Conservation (phyloP, 768 basidiomycete genomes). For the Leccinum rimulosum region DNA sequence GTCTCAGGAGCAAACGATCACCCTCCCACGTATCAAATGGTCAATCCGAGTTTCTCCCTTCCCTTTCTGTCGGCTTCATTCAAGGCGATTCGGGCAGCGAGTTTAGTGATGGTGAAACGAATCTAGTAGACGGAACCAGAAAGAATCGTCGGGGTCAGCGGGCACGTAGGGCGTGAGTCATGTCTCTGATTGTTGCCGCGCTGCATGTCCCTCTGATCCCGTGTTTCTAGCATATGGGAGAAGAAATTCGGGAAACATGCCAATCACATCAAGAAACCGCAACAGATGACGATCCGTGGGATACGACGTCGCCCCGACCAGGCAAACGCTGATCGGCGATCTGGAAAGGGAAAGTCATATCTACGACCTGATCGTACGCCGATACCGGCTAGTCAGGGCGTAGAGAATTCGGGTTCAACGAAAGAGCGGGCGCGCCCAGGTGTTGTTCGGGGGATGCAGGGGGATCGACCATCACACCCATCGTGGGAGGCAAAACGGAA, state of each 20-base stretch:
- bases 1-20: constrained; percentile 15
- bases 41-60: constrained; percentile 78
- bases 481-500: constrained; percentile 95
- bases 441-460: constrained; percentile 6
- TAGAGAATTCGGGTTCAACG: not conserved
- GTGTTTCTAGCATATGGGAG: constrained; percentile 82
- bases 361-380: not conserved
- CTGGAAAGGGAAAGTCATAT: constrained; percentile 11
- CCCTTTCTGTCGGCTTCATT: constrained; percentile 81
- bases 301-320: constrained; percentile 13
- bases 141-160: constrained; percentile 93
- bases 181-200: not conserved
- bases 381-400: not conserved
- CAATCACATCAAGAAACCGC: constrained; percentile 79
- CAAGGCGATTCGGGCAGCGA: constrained; percentile 80
- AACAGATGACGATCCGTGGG: constrained; percentile 23
- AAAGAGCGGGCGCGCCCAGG: not conserved
- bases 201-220: constrained; percentile 3
- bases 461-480: constrained; percentile 65
- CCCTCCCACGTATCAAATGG: constrained; percentile 19
- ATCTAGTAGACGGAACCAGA: constrained; percentile 51
- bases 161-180: constrained; percentile 88
- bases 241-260: constrained; percentile 91
- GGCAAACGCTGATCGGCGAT: constrained; percentile 15
- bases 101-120: constrained; percentile 61